Evolutionary conservation across 495 filamentous ascomycete species (phyloP).

Genomic region (Xeromyces bisporus): DNA sequence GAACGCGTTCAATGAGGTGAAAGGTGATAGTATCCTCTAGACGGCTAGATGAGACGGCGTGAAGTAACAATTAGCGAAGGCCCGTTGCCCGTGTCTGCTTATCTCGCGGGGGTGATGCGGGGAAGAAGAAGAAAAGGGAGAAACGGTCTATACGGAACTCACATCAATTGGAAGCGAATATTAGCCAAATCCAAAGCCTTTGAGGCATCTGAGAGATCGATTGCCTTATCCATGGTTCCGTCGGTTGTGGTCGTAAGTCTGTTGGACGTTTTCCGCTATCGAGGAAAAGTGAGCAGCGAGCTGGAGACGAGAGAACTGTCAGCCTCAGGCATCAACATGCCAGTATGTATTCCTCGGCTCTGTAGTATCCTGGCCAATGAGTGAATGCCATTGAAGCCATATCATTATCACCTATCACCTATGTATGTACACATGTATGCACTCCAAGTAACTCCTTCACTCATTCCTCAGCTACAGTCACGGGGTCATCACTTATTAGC

Average conservation of each 20-base stretch:
- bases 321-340: not conserved
- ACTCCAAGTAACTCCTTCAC: not conserved
- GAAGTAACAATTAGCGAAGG: constrained; percentile 4
- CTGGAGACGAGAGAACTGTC: not conserved
- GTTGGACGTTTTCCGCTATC: not conserved
- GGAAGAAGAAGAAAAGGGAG: constrained; percentile 2
- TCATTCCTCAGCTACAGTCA: too few relatives aligned
- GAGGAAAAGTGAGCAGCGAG: not conserved
- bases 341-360: too few relatives aligned
- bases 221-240: constrained; percentile 64
- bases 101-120: constrained; percentile 3
- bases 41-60: constrained; percentile 40
- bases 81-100: constrained; percentile 1
- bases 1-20: constrained; percentile 92
- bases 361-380: too few relatives aligned
- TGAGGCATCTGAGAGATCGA: constrained; percentile 67
- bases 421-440: not conserved
- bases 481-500: too few relatives aligned
- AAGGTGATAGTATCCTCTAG: constrained; percentile 98
- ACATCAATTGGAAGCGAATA: constrained; percentile 95
- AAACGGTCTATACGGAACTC: constrained; percentile 12
- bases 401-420: not conserved
- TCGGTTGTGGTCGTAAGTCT: not conserved
- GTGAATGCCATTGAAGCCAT: not conserved
- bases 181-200: constrained; percentile 79